Conservation (phyloP, 1,284 basidiomycete species). For the Apiotrichum domesticum region DNA sequence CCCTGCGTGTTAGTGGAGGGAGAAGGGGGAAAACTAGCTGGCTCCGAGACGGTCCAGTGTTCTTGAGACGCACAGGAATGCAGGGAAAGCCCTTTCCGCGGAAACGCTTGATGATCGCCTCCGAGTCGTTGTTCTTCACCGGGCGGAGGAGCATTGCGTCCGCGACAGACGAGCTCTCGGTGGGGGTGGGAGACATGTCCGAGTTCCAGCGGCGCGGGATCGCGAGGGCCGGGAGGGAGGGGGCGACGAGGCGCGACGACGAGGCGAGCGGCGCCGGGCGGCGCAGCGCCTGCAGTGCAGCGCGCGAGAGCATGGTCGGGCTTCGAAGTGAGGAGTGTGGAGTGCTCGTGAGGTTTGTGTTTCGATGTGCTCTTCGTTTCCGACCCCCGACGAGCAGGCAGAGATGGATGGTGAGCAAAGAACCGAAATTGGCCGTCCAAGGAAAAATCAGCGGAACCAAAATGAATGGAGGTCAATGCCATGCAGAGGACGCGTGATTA, state of each 20-base stretch:
- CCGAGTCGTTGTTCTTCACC: conserved; percentile 15
- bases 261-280: conserved; percentile 17
- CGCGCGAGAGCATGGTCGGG: conserved; percentile 22
- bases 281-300: conserved; percentile 17
- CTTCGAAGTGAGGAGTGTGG: no score
- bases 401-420: neutral
- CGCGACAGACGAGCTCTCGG: neutral
- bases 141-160: conserved; percentile 22
- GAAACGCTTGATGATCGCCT: conserved; percentile 37
- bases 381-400: neutral
- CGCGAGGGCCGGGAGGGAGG: neutral
- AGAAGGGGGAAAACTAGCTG: neutral
- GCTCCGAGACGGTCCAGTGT: no score
- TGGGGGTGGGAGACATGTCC: neutral
- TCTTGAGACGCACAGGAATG: conserved; percentile 35
- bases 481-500: neutral
- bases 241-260: conserved; percentile 15
- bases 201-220: conserved; percentile 21
- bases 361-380: neutral
- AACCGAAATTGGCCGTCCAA: conserved; percentile 14
- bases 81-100: conserved; percentile 40
- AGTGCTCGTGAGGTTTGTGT: neutral
- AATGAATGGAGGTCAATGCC: neutral
- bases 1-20: conserved; percentile 42
- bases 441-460: conserved; percentile 3